Percentiles rank a stretch among this genome's conserved stretches.
Conservation (phyloP, 2,329 filamentous ascomycete genomes). For the Aspergillus ochraceoroseus region DNA sequence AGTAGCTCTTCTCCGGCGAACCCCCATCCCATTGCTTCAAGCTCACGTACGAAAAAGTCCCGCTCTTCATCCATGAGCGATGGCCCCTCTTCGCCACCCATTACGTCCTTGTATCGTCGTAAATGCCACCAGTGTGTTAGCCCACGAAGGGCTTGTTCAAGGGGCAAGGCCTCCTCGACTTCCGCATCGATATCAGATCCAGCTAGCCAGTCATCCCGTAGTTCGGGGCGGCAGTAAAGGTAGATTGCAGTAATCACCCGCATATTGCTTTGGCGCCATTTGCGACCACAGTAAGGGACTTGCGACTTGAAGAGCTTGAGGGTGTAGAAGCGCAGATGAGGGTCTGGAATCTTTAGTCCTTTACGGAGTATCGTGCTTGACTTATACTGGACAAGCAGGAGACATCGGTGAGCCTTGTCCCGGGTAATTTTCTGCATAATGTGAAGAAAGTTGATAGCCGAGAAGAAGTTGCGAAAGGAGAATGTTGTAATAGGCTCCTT, state of each 20-base stretch:
- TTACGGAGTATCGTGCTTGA: constrained; percentile 88
- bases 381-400: constrained; percentile 93
- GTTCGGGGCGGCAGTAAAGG: constrained; percentile 83
- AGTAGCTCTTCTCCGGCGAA: constrained; percentile 36
- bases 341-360: constrained; percentile 83
- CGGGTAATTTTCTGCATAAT: constrained; percentile 98
- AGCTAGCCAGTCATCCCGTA: constrained; percentile 88
- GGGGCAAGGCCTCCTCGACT: constrained; percentile 83
- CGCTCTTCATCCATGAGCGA: constrained; percentile 64
- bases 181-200: constrained; percentile 89
- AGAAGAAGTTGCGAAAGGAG: constrained; percentile 92
- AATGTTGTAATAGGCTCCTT: constrained; percentile 73
- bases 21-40: constrained; percentile 63
- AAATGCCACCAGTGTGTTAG: constrained; percentile 95
- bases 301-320: constrained; percentile 98
- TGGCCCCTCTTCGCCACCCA: constrained; percentile 50
- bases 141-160: constrained; percentile 84
- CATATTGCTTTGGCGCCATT: constrained; percentile 98
- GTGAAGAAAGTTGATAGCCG: constrained; percentile 88
- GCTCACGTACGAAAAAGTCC: constrained; percentile 72
- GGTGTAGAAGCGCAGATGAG: constrained; percentile 82
- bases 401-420: constrained; percentile 87
- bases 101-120: constrained; percentile 71
- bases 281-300: constrained; percentile 94
- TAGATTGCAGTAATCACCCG: constrained; percentile 97